Base-by-base conservation (phyloP, 2,329 filamentous ascomycete species). In the Phaeophleospora eucalypticola region DNA sequence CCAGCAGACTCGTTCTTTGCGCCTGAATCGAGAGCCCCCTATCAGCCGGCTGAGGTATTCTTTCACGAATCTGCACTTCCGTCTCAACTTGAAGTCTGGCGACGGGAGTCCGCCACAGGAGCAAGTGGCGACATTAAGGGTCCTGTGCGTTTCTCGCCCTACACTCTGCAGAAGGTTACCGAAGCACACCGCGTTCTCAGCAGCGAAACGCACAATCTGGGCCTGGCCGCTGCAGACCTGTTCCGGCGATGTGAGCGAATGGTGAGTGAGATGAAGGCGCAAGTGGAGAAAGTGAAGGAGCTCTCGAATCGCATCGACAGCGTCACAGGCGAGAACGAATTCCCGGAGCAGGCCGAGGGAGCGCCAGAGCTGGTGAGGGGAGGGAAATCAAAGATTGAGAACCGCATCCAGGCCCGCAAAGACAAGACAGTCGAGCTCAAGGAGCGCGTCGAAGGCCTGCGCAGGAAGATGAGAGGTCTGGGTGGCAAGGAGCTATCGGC, bases 141-240 rank as follows among this genome's bases (percentile, higher is more conserved):
- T 51, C 81, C 86, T 59, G 74, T 90, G 44, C 77, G 80, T 48
- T 76, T 89, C 17, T 86, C 83, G 17, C 81, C 84, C 10, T 79
- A 84, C 17, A 87, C 84, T 2, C 73, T 90, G 15, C 78, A 83
- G 53, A 74, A 88, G 32, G 79, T 91, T 55, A 86, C 84, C 20
- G 81, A 87, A 49, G 81, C 82, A 0, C 87, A 91, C 64, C 82
- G 84, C 60, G 72, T 86, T 4, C 72, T 90, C 4, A 81, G 81
- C 52, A 76, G 78, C 8, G 85, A 90, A 65, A 88, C 84, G 0
- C 75, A 84, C 56, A 75, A 74, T 9, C 74, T 90, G 9, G 84
- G 85, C 14, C 71, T 79, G 36, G 86, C 84, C 1, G 86, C 84
- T 1, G 80, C 85, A 1, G 84, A 89, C 58, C 72, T 90, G 4